phyloP scores from a whole-genome alignment of 441 rosid genomes.

The Bocquillonia castaneifolia region DNA sequence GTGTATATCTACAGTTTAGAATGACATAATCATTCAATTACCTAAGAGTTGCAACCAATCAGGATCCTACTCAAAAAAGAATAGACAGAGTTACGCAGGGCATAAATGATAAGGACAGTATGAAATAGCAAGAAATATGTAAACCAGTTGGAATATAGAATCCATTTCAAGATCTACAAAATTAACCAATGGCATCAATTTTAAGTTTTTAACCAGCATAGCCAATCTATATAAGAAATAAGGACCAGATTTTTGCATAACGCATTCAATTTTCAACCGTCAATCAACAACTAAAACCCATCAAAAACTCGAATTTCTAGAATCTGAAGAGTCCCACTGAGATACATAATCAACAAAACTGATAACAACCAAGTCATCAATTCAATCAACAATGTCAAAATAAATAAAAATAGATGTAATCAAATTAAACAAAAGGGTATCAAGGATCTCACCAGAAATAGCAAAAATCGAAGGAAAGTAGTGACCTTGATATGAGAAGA shows the following conservation, averaged over 20 bases:
- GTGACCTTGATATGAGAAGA: not conserved
- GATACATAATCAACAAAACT: constrained; percentile 3
- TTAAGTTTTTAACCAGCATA: constrained; percentile 11
- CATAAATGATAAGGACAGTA: not conserved
- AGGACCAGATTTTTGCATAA: not conserved
- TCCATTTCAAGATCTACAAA: too few species aligned
- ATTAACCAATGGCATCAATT: too few species aligned
- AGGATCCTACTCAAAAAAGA: too few species aligned
- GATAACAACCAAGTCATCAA: constrained; percentile 3
- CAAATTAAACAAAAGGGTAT: not conserved
- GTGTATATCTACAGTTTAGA: not conserved
- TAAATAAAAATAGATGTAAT: not conserved
- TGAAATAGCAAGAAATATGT: too few species aligned
- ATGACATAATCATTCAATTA: too few species aligned
- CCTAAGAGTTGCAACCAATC: not conserved
- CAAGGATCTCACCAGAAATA: constrained; percentile 18
- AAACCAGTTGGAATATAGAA: not conserved
- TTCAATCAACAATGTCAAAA: constrained; percentile 2
- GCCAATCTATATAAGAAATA: too few species aligned
- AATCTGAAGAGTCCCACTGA: constrained; percentile 10
- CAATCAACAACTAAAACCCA: constrained; percentile 10
- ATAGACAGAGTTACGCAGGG: too few species aligned
- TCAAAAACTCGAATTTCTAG: constrained; percentile 14
- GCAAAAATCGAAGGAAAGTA: not conserved
- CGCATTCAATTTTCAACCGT: constrained; percentile 4